Conservation (phyloP, 331 rosid species). For the Acacia pycnantha region DNA sequence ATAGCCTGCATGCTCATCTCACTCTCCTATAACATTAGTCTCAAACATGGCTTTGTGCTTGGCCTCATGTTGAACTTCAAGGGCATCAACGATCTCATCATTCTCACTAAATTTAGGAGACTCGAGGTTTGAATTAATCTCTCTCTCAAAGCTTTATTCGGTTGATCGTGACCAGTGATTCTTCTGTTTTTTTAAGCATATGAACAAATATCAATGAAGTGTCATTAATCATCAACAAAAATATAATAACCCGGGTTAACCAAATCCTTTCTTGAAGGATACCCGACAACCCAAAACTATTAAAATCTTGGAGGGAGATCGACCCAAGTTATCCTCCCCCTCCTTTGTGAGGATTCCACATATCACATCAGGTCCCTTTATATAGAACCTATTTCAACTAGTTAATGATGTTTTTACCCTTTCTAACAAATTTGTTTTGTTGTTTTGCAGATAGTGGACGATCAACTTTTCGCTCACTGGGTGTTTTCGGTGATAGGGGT, state of each 20-base stretch:
- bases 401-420: no score
- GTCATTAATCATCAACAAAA: no score
- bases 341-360: no score
- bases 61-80: neutral
- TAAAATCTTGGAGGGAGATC: no score
- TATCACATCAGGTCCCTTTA: no score
- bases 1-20: neutral
- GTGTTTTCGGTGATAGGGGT: constrained; percentile 11
- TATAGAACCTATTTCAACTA: no score
- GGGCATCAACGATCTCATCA: neutral
- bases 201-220: no score
- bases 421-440: neutral
- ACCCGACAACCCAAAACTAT: no score
- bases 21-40: neutral
- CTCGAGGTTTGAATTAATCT: neutral
- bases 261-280: no score
- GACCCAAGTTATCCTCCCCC: no score
- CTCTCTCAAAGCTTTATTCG: neutral
- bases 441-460: constrained; percentile 29
- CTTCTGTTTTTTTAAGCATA: no score
- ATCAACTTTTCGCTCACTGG: constrained; percentile 12
- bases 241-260: no score
- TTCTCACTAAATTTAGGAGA: neutral
- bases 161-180: neutral
- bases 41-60: neutral